Percentiles rank a stretch among this genome's conserved stretches.
phyloP scores from a whole-genome alignment of 306 rosid species.

The Astragalus membranaceus region DNA sequence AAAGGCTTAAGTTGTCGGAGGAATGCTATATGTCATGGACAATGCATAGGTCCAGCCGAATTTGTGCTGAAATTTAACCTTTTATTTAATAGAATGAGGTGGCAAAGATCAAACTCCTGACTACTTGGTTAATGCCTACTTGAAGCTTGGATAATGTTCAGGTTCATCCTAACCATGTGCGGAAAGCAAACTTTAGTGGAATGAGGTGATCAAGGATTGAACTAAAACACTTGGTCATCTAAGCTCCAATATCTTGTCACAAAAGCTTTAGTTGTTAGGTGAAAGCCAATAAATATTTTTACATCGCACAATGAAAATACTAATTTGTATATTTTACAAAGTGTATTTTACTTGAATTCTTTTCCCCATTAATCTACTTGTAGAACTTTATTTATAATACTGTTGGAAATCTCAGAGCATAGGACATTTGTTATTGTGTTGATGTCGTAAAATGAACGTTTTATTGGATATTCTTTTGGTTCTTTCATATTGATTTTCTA shows the following conservation, averaged over 20 bases:
- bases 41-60: background rate
- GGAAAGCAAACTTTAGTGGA: background rate
- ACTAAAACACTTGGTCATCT: background rate
- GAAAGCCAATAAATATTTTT: background rate
- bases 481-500: slow-evolving; percentile 4
- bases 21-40: background rate
- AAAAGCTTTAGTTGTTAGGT: background rate
- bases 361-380: background rate
- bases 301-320: background rate
- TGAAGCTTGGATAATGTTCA: background rate
- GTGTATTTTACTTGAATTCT: background rate
- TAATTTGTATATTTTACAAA: background rate
- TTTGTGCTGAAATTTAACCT: background rate
- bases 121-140: background rate
- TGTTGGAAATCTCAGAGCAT: background rate
- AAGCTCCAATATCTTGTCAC: slow-evolving; percentile 1
- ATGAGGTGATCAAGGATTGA: background rate
- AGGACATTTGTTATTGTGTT: background rate
- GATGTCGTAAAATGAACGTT: background rate
- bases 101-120: background rate
- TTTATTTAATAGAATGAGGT: background rate
- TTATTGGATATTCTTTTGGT: background rate
- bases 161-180: background rate
- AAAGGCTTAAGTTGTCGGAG: background rate
- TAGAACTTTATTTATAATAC: background rate